Evolutionary conservation across 169 alveolate species (phyloP).

Genomic region (Plasmodium vinckei): DNA sequence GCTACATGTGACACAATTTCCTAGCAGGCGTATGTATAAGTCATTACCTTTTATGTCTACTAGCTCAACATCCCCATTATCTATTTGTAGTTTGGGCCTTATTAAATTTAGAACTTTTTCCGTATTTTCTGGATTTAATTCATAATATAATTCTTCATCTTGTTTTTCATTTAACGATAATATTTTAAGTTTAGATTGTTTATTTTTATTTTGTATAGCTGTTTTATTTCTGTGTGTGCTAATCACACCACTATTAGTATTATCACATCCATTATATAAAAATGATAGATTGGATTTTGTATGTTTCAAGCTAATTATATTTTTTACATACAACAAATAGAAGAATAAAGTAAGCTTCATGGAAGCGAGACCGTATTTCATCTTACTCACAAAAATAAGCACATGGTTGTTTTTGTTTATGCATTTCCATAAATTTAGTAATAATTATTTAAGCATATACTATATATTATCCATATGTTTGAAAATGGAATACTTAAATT

Average conservation of each 20-base stretch:
- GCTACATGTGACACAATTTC: conserved; percentile 84
- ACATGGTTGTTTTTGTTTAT: too few relatives aligned
- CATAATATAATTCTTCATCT: conserved; percentile 66
- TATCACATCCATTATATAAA: conserved; percentile 18
- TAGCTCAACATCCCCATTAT: conserved; percentile 83
- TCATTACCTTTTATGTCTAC: conserved; percentile 79
- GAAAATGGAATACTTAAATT: too few relatives aligned
- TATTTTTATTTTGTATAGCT: conserved; percentile 23
- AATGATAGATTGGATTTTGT: conserved; percentile 19
- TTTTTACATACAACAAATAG: conserved; percentile 32
- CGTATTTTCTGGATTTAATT: conserved; percentile 78
- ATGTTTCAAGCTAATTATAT: conserved; percentile 21
- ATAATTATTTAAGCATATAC: too few relatives aligned
- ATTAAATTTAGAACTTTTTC: conserved; percentile 84
- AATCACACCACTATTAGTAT: conserved; percentile 7
- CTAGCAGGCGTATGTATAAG: conserved; percentile 75
- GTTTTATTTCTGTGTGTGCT: conserved; percentile 35
- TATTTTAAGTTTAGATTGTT: conserved; percentile 15
- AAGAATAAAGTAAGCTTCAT: conserved; percentile 3
- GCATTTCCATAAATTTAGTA: too few relatives aligned
- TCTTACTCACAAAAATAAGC: not conserved
- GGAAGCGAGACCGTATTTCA: conserved; percentile 7
- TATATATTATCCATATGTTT: too few relatives aligned
- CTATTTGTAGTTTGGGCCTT: conserved; percentile 83
- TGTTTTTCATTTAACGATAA: conserved; percentile 7